Base-by-base conservation (phyloP, 2,329 filamentous ascomycete species). In the Colletotrichum sp. region DNA sequence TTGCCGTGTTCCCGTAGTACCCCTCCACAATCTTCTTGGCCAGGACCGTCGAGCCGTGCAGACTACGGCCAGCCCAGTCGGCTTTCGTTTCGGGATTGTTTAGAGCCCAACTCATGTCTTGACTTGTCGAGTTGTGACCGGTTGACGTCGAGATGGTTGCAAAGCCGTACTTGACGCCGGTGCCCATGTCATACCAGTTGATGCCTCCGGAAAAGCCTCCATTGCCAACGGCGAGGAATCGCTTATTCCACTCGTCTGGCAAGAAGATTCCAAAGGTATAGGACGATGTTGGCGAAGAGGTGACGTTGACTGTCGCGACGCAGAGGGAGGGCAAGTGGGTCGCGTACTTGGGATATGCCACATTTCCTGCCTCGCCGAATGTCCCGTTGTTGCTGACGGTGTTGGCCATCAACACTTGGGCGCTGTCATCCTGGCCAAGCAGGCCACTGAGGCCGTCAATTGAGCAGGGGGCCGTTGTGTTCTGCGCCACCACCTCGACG, bases 1-100 rank as follows among this genome's bases (percentile, higher is more conserved):
- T 81, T 10, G 84, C 81, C 6, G 69, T 16, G 5, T 69, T 55
- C 16, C 82, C 79, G 74, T 90, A 90, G 80, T 87, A 90, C 6
- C 81, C 80, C 21, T 86, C 78, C 2, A 85, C 84, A 34, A 90
- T 78, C 26, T 84, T 62, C 78, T 90, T 90, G 5, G 85, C 86
- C 7, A 87, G 80, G 12, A 83, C 71, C 79, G 91, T 92, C 9
- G 87, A 87, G 9, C 87, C 88, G 78, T 92, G 90, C 13, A 86
- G 70, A 9, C 85, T 81, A 9, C 86, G 83, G 77, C 82, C 86
- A 18, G 84, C 85, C 83, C 85, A 88, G 71, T 87, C 86, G 7
- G 79, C 80, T 24, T 79, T 79, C 28, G 78, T 79, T 57, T 86
- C 86, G 3, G 83, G 80, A 24, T 83, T 80, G 32, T 84, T 79